Evolutionary conservation across 768 basidiomycete genomes (phyloP).

Genomic region (Termitomyces sp.): DNA sequence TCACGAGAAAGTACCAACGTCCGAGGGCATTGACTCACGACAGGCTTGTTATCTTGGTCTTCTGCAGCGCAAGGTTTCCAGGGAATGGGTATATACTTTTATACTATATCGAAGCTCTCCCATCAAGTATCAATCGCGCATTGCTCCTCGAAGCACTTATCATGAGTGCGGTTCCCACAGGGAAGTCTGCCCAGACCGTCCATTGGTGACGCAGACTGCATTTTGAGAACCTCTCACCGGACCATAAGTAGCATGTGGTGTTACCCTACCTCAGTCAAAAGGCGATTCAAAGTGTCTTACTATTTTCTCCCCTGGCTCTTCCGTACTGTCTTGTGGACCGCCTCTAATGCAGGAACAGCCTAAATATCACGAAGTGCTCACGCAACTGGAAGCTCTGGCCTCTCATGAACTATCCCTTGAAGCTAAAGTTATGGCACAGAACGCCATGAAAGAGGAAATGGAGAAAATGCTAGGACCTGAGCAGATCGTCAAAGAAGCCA

Average conservation of each 20-base stretch:
- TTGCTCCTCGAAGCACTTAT: neutral
- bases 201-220: neutral
- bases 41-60: neutral
- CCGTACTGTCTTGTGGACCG: neutral
- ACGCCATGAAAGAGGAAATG: constrained; percentile 3
- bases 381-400: neutral
- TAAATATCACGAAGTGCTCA: neutral
- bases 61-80: neutral
- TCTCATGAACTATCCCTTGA: neutral
- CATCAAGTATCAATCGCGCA: neutral
- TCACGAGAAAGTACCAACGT: neutral
- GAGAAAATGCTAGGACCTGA: neutral
- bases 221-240: neutral
- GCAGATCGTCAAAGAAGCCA: constrained; percentile 6
- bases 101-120: neutral
- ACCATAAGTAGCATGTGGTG: neutral
- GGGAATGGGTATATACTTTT: neutral
- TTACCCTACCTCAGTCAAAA: neutral
- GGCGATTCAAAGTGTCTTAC: neutral
- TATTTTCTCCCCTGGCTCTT: neutral
- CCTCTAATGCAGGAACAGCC: neutral
- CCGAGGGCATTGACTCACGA: neutral
- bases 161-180: neutral
- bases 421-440: neutral
- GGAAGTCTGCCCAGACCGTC: neutral